These are phyloP conservation scores for Aspergillus pseudoterreus DNA, from an alignment of 2,329 filamentous ascomycete genomes.

Conservation along the genomic window DNA sequence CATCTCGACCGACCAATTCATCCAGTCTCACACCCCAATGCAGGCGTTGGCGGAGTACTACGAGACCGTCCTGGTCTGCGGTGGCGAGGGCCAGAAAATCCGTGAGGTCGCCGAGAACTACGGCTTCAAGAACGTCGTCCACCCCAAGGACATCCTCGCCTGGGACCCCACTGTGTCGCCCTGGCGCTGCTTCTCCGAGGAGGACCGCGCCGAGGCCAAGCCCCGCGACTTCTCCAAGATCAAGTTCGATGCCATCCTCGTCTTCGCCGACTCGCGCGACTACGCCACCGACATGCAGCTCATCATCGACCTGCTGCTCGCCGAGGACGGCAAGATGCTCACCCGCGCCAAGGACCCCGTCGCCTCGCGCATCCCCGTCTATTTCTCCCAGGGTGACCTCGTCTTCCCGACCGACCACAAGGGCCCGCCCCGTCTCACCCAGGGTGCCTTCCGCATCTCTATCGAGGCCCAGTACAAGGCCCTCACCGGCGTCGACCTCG, in stretches of 20 bases:
- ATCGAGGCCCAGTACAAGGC: slow-evolving; percentile 64
- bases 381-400: slow-evolving; percentile 65
- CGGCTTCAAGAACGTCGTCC: slow-evolving; percentile 69
- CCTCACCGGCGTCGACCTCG: slow-evolving; percentile 65
- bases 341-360: slow-evolving; percentile 65
- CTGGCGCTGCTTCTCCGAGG: slow-evolving; percentile 64
- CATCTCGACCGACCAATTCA: slow-evolving; percentile 69
- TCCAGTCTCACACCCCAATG: slow-evolving; percentile 75
- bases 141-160: slow-evolving; percentile 70
- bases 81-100: slow-evolving; percentile 71
- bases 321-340: slow-evolving; percentile 62
- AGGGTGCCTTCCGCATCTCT: slow-evolving; percentile 71
- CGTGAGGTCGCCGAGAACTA: slow-evolving; percentile 70
- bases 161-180: slow-evolving; percentile 67
- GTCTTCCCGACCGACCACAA: slow-evolving; percentile 65
- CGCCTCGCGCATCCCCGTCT: slow-evolving; percentile 66
- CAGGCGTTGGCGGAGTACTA: slow-evolving; percentile 72
- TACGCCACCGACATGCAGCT: slow-evolving; percentile 74
- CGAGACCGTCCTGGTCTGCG: slow-evolving; percentile 70
- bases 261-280: slow-evolving; percentile 71
- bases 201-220: slow-evolving; percentile 63
- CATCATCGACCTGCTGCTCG: slow-evolving; percentile 68
- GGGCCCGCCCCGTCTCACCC: slow-evolving; percentile 62
- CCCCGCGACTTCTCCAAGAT: slow-evolving; percentile 69
- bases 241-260: slow-evolving; percentile 71